Conservation (phyloP, 2,329 filamentous ascomycete species). For the Paracamarosporium sp. region DNA sequence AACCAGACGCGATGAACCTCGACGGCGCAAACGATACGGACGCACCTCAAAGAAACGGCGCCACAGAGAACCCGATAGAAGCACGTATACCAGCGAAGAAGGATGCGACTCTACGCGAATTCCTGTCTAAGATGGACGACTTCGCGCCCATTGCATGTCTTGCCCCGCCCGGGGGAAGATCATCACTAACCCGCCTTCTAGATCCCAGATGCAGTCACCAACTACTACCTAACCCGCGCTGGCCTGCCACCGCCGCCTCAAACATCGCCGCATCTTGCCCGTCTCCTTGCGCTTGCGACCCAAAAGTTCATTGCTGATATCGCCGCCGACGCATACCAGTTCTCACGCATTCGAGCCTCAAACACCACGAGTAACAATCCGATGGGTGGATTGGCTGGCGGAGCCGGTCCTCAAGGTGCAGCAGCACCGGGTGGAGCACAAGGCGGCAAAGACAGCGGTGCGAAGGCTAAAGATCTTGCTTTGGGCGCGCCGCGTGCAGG, state of each 20-base stretch:
- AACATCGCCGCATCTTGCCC: conserved; percentile 87
- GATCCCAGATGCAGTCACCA: conserved; percentile 97
- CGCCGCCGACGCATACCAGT: conserved; percentile 96
- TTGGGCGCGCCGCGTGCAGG: conserved; percentile 58
- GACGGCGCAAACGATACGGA: conserved; percentile 49
- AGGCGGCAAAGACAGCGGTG: conserved; percentile 50
- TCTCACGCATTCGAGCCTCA: conserved; percentile 92
- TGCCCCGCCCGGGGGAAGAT: neutral
- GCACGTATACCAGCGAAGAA: conserved; percentile 79
- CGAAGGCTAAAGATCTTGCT: conserved; percentile 56
- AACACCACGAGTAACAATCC: conserved; percentile 90
- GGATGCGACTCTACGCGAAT: conserved; percentile 90
- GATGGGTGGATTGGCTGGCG: conserved; percentile 77
- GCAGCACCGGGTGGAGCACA: conserved; percentile 63
- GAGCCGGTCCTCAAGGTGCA: conserved; percentile 68
- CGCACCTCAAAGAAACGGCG: conserved; percentile 41
- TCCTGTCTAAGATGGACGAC: conserved; percentile 95
- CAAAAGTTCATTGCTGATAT: conserved; percentile 99
- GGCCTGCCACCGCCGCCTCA: conserved; percentile 92
- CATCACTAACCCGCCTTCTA: conserved; percentile 47
- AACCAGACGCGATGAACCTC: conserved; percentile 49
- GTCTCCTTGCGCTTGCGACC: conserved; percentile 93
- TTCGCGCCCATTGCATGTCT: conserved; percentile 89
- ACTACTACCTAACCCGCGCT: conserved; percentile 96
- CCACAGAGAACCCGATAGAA: conserved; percentile 58